Percentiles rank a stretch among this genome's conserved stretches.
Conservation (phyloP, 73 alveolate genomes). For the Strombidium stylifer region DNA sequence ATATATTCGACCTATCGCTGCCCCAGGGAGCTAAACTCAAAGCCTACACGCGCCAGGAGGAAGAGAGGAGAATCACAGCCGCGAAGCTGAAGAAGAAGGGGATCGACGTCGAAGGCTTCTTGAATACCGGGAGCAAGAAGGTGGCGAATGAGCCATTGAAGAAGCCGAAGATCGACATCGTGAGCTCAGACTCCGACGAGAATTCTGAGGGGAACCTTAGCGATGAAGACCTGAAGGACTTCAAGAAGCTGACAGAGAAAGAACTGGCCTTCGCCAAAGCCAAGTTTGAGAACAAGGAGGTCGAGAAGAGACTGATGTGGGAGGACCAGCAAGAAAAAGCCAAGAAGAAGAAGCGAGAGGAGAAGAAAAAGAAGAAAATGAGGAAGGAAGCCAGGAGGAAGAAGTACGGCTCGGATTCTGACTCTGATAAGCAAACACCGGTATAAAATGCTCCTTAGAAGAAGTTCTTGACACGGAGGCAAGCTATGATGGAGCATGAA, state of each 20-base stretch:
- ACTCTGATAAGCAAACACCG: no score
- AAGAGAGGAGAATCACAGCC: slow-evolving; percentile 1
- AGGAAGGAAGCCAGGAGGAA: background rate
- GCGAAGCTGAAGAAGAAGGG: slow-evolving; percentile 5
- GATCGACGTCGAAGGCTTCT: background rate
- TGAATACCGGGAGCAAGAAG: background rate
- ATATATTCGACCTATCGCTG: slow-evolving; percentile 18
- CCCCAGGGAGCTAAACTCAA: slow-evolving; percentile 31
- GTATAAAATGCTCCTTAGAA: no score
- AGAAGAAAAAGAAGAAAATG: slow-evolving; percentile 21
- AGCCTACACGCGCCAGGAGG: slow-evolving; percentile 16
- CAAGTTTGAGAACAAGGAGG: no score
- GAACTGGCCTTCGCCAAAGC: background rate
- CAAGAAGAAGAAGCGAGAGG: slow-evolving; percentile 2
- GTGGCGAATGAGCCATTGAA: background rate
- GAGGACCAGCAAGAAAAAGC: slow-evolving; percentile 9
- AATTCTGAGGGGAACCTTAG: slow-evolving; percentile 12
- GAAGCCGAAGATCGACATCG: slow-evolving; percentile 9
- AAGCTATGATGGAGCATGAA: no score
- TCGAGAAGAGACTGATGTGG: background rate
- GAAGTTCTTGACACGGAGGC: no score
- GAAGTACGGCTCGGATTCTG: no score
- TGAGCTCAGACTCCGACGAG: slow-evolving; percentile 5
- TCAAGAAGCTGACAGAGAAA: background rate
- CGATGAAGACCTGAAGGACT: slow-evolving; percentile 7